A percentile compares a stretch with the other conserved stretches of the same genome.
Conservation (phyloP, 495 filamentous ascomycete genomes). For the Aspergillus nidulans region DNA sequence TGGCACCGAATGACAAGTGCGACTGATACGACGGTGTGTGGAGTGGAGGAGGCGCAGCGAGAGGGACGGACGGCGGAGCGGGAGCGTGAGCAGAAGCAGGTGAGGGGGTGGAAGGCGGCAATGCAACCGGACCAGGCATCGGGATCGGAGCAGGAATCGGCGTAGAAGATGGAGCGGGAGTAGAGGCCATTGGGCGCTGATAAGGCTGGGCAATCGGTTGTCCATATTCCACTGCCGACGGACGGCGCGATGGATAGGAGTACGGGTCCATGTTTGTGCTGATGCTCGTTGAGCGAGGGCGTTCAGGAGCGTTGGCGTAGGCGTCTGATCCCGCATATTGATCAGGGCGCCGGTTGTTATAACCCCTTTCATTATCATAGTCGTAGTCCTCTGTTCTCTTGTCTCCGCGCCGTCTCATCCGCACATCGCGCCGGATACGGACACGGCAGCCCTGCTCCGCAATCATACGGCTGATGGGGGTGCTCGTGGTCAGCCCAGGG, state of each 20-base stretch:
- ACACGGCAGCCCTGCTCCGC: constrained; percentile 97
- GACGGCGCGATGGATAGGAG: constrained; percentile 40
- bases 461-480: constrained; percentile 79
- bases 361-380: constrained; percentile 61
- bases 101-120: constrained; percentile 22
- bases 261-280: constrained; percentile 54
- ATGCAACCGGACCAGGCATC: background rate
- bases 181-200: constrained; percentile 21
- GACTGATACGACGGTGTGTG: constrained; percentile 32
- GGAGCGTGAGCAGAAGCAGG: constrained; percentile 16
- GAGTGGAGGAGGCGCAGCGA: constrained; percentile 10
- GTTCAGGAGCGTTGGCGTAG: constrained; percentile 42
- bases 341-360: constrained; percentile 51
- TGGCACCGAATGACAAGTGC: constrained; percentile 41
- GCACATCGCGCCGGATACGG: constrained; percentile 91
- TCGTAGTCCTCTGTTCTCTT: constrained; percentile 63
- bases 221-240: constrained; percentile 53
- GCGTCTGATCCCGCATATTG: constrained; percentile 51
- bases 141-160: background rate
- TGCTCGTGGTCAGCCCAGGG: constrained; percentile 89
- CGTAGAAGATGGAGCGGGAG: constrained; percentile 22
- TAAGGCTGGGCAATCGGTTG: constrained; percentile 35
- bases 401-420: constrained; percentile 85
- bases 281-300: constrained; percentile 73
- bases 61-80: background rate